Conservation (phyloP, 2,329 filamentous ascomycete genomes). For the Penicillium italicum region DNA sequence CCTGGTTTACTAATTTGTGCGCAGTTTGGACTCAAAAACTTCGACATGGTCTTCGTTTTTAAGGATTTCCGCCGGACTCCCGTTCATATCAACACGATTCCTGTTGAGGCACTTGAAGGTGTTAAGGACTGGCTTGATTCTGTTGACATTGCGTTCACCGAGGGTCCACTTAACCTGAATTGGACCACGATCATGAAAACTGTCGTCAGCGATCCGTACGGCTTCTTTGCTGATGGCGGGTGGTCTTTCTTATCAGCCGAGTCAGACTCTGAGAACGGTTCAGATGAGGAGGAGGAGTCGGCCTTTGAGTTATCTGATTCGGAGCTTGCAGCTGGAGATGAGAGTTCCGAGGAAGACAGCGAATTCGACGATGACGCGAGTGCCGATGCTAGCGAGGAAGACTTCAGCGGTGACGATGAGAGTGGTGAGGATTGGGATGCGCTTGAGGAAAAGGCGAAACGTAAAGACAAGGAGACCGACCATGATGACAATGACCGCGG, state of each 20-base stretch:
- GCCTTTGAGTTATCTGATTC: conserved; percentile 88
- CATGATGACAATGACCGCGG: conserved; percentile 56
- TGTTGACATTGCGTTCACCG: conserved; percentile 88
- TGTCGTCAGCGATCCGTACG: conserved; percentile 85
- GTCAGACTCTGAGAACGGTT: conserved; percentile 75
- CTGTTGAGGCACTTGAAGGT: conserved; percentile 86
- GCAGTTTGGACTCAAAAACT: conserved; percentile 95
- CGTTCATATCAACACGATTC: conserved; percentile 96
- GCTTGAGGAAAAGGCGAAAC: conserved; percentile 77
- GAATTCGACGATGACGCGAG: conserved; percentile 92
- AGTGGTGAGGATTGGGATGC: conserved; percentile 93
- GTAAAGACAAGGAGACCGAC: conserved; percentile 57
- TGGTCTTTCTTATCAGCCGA: conserved; percentile 91
- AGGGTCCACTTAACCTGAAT: conserved; percentile 95
- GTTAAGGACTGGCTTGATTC: conserved; percentile 98
- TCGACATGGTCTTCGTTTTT: conserved; percentile 97
- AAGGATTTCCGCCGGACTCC: conserved; percentile 92
- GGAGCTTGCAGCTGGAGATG: conserved; percentile 69
- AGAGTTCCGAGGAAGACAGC: conserved; percentile 80
- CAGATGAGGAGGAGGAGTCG: conserved; percentile 78
- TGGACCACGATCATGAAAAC: conserved; percentile 99
- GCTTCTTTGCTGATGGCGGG: conserved; percentile 91
- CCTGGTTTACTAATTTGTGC: conserved; percentile 24
- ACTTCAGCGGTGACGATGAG: conserved; percentile 61
- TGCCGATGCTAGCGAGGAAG: conserved; percentile 64